Evolutionary conservation across 2,329 filamentous ascomycete species (phyloP).

Genomic region (Microcyclospora tardicrescens): DNA sequence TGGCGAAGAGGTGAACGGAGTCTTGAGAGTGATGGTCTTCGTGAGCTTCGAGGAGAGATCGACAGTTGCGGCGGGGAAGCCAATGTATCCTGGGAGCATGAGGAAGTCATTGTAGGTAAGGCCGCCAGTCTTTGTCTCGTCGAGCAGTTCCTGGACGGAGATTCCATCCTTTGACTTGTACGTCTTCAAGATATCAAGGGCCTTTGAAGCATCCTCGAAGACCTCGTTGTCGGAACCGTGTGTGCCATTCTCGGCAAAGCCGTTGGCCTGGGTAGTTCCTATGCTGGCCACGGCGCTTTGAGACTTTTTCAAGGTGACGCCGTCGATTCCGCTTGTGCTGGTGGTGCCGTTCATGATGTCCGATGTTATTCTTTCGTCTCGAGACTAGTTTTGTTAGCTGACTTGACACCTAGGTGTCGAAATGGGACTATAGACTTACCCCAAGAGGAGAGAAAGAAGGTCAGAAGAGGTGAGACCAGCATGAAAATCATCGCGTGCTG

Average conservation of each 20-base stretch:
- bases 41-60: conserved; percentile 82
- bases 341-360: conserved; percentile 58
- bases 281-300: conserved; percentile 15
- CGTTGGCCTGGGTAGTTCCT: neutral
- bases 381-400: too few relatives aligned
- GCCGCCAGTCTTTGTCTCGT: conserved; percentile 83
- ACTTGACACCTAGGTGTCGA: conserved; percentile 1
- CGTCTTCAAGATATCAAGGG: conserved; percentile 62
- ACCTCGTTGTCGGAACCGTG: conserved; percentile 5
- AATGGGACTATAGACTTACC: conserved; percentile 26
- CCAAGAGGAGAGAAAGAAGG: conserved; percentile 33
- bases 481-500: too few relatives aligned
- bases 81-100: conserved; percentile 91
- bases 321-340: conserved; percentile 30
- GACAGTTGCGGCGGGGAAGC: conserved; percentile 86
- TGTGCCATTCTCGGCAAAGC: neutral
- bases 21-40: conserved; percentile 91
- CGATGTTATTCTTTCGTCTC: neutral
- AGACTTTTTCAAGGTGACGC: conserved; percentile 14
- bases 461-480: conserved; percentile 5
- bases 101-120: conserved; percentile 99
- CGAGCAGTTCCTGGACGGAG: conserved; percentile 70
- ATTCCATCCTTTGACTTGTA: conserved; percentile 77
- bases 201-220: conserved; percentile 26
- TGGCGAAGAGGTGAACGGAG: conserved; percentile 89